Evolutionary conservation across 192 early-diverging fungal species (phyloP).

Genomic region (Coemansia aciculifera): DNA sequence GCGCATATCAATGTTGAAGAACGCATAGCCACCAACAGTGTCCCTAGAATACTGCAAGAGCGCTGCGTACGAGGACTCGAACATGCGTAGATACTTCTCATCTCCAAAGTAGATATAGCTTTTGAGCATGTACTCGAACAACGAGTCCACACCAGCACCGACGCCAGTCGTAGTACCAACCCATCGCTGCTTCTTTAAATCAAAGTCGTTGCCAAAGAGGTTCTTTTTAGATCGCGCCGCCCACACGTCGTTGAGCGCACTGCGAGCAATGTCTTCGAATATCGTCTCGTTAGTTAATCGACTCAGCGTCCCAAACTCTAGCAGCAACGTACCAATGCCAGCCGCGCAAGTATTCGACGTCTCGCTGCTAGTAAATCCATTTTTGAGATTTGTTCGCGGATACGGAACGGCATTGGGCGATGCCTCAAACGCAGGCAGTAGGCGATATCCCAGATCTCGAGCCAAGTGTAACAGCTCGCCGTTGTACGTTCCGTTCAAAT

Average conservation of each 20-base stretch:
- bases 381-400: conserved; percentile 73
- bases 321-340: conserved; percentile 85
- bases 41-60: conserved; percentile 68
- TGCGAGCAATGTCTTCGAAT: conserved; percentile 72
- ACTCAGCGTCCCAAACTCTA: conserved; percentile 92
- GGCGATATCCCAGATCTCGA: conserved; percentile 73
- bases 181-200: conserved; percentile 73
- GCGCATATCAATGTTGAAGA: conserved; percentile 83
- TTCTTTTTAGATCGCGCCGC: conserved; percentile 66
- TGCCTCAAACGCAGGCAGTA: conserved; percentile 86
- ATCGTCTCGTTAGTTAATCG: conserved; percentile 74
- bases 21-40: conserved; percentile 70
- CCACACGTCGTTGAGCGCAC: conserved; percentile 81
- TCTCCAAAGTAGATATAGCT: conserved; percentile 87
- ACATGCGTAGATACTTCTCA: conserved; percentile 70
- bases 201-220: conserved; percentile 83
- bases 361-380: conserved; percentile 69
- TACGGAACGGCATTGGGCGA: conserved; percentile 81
- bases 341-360: conserved; percentile 78
- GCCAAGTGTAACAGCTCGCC: conserved; percentile 81
- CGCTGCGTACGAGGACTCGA: conserved; percentile 71
- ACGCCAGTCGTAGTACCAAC: conserved; percentile 61
- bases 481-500: conserved; percentile 59
- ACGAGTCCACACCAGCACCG: conserved; percentile 90
- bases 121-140: conserved; percentile 92